Evolutionary conservation across 768 basidiomycete species (phyloP).

Genomic region (Suillus subaureus): DNA sequence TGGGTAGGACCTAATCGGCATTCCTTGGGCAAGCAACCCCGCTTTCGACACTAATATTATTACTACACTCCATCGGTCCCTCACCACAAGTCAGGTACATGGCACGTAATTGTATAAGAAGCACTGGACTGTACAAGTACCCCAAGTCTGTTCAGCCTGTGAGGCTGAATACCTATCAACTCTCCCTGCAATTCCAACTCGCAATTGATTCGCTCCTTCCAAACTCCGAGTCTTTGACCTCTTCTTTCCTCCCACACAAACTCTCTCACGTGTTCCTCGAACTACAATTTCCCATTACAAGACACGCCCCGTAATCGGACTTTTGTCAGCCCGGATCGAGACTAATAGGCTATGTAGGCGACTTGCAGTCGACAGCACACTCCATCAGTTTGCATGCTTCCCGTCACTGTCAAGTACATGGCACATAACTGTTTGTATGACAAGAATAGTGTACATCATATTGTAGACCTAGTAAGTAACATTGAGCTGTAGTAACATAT

Average conservation of each 20-base stretch:
- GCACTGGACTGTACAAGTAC: background rate
- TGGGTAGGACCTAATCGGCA: slow-evolving; percentile 13
- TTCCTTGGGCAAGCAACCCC: background rate
- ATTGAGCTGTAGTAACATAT: background rate
- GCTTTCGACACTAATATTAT: background rate
- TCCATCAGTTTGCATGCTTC: background rate
- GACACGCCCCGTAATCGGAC: background rate
- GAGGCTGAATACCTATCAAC: background rate
- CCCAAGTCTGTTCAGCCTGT: background rate
- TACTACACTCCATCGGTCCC: background rate
- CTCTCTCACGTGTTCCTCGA: background rate
- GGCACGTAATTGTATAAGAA: background rate
- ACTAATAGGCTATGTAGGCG: background rate
- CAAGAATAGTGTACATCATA: slow-evolving; percentile 7
- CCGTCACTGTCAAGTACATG: background rate
- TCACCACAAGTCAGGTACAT: background rate
- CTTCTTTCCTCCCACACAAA: background rate
- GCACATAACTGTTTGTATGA: background rate
- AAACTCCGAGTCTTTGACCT: background rate
- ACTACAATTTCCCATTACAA: background rate
- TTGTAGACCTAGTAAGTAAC: background rate
- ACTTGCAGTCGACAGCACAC: background rate
- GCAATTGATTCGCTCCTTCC: background rate
- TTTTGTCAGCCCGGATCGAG: background rate
- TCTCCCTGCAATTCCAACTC: background rate